These are phyloP conservation scores for Kluyveromyces sp. DNA, from an alignment of 1,139 yeast species.

Conservation along the genomic window DNA sequence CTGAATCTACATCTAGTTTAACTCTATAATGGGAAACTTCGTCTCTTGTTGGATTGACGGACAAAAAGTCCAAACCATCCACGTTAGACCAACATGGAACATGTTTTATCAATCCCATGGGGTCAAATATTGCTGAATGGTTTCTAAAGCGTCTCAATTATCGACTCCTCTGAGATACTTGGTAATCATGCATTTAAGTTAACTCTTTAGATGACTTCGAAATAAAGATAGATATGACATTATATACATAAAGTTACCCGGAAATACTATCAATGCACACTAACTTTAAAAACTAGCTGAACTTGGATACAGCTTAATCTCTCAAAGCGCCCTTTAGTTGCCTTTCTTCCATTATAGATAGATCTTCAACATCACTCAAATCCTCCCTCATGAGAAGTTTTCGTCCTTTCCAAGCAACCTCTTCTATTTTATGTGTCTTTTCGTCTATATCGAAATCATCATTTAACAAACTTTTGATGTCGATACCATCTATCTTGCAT, in stretches of 20 bases:
- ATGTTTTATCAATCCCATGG: conserved; percentile 28
- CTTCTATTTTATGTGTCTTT: conserved; percentile 10
- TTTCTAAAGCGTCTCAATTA: not conserved
- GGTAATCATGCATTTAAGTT: too few relatives aligned
- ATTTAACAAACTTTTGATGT: conserved; percentile 11
- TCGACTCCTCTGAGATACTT: too few relatives aligned
- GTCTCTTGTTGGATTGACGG: conserved; percentile 32
- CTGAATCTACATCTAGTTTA: conserved; percentile 31
- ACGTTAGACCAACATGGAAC: conserved; percentile 28
- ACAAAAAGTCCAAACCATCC: conserved; percentile 25
- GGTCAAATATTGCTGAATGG: not conserved
- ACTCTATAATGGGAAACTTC: conserved; percentile 31
- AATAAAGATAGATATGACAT: too few relatives aligned
- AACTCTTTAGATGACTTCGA: too few relatives aligned
- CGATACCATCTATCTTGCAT: conserved; percentile 10
- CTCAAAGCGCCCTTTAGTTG: conserved; percentile 6
- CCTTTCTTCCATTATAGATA: conserved; percentile 12
- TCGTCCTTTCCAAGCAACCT: conserved; percentile 28
- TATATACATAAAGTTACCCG: too few relatives aligned
- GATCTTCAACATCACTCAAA: conserved; percentile 31
- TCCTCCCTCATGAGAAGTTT: conserved; percentile 24
- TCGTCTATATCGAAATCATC: conserved; percentile 21
- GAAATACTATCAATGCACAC: too few relatives aligned
- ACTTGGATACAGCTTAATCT: not conserved
- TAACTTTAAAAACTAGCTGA: too few relatives aligned